Base-by-base conservation (phyloP, 2,329 filamentous ascomycete genomes). In the Onygenales sp. region DNA sequence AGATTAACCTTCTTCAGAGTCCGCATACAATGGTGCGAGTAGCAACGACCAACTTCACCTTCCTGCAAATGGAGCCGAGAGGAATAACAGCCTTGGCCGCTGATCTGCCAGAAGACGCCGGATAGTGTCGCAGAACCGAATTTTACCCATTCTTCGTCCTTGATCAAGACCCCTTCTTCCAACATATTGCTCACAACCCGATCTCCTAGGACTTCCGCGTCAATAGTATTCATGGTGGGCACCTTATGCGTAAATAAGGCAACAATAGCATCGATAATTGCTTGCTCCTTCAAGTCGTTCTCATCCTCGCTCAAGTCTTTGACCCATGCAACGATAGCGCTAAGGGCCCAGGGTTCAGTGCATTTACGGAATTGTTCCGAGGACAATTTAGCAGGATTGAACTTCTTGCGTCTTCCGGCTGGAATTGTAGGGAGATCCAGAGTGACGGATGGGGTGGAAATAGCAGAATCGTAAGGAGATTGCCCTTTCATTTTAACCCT, bases 71-170 rank as follows among this genome's bases (percentile, higher is more conserved):
- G 93, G 7, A 97, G 70, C 63, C 85, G 88, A 0, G 89, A 82
- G 3, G 92, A 84, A 69, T 98, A 98, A 66, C 93, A 98, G 11
- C 93, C 93, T 21, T 83, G 83, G 6, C 91, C 90, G 2, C 91
- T 95, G 48, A 98, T 76, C 68, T 98, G 94, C 78, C 87, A 96
- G 44, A 98, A 75, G 4, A 98, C 91, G 53, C 93, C 94, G 21
- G 87, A 91, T 63, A 97, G 83, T 27, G 80, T 81, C 6, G 86
- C 89, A 1, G 80, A 77, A 6, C 89, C 87, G 65, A 97, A 91
- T 66, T 94, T 96, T 59, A 98, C 86, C 93, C 94, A 98, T 72
- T 98, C 94, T 69, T 98, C 93, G 36, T 96, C 92, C 11, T 85
- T 84, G 5, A 94, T 76, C 35, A 98, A 74, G 9, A 89, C 88